These are phyloP conservation scores for Stachybotrys chartarum DNA, from an alignment of 2,329 filamentous ascomycete genomes.

Conservation along the genomic window DNA sequence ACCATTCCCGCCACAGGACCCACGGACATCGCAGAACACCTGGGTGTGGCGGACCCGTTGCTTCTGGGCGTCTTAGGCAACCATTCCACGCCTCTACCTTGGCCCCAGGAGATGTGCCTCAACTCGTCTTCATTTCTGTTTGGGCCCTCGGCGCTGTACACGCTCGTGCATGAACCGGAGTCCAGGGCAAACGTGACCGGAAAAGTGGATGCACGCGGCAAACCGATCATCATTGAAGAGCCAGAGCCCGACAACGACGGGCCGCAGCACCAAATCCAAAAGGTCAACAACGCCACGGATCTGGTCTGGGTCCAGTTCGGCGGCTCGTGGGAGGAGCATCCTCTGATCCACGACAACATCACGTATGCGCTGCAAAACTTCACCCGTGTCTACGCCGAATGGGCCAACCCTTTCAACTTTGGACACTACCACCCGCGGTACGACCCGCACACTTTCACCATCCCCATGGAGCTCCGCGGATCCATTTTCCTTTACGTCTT, in stretches of 20 bases:
- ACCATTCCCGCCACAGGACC: constrained; percentile 17
- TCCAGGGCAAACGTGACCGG: constrained; percentile 4
- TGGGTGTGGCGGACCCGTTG: constrained; percentile 17
- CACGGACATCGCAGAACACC: constrained; percentile 17
- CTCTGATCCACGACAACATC: constrained; percentile 29
- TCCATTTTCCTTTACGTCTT: constrained; percentile 33
- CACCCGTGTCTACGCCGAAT: constrained; percentile 27
- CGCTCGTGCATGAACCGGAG: constrained; percentile 10
- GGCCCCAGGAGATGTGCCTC: constrained; percentile 23
- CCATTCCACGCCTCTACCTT: constrained; percentile 1
- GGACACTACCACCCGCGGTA: constrained; percentile 30
- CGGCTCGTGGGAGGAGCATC: constrained; percentile 33
- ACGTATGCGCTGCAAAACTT: constrained; percentile 30
- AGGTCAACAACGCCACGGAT: constrained; percentile 22
- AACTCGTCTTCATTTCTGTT: constrained; percentile 20
- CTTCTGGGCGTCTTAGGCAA: constrained; percentile 22
- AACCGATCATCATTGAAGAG: background rate
- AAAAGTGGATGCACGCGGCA: background rate
- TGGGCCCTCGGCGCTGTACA: constrained; percentile 21
- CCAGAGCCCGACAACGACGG: background rate
- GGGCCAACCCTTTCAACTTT: constrained; percentile 34
- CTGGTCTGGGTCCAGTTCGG: constrained; percentile 28
- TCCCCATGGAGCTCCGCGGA: constrained; percentile 33
- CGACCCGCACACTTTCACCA: constrained; percentile 33
- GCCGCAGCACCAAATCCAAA: constrained; percentile 4